Conservation (phyloP, 2,329 filamentous ascomycete genomes). For the Erysiphe pulchra region DNA sequence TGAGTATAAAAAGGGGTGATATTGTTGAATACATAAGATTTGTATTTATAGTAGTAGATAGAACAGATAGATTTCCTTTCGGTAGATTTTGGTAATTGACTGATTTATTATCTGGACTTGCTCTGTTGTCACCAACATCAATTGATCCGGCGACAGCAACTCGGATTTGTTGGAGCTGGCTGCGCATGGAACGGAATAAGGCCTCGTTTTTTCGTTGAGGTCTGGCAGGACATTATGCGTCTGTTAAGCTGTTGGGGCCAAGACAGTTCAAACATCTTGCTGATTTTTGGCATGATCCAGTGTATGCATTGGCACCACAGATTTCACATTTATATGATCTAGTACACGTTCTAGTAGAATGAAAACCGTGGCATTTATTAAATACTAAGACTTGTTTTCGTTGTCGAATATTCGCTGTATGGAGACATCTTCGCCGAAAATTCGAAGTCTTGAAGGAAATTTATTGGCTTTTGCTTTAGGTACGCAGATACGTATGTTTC, state of each 20-base stretch:
- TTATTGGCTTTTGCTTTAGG: neutral
- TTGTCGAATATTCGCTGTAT: neutral
- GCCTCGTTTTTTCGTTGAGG: neutral
- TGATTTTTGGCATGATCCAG: neutral
- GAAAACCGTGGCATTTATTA: neutral
- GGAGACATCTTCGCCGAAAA: neutral
- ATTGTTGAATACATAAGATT: no score
- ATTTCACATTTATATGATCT: neutral
- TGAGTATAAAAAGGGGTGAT: no score
- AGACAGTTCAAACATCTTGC: neutral
- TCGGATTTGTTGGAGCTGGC: no score
- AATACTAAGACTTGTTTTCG: neutral
- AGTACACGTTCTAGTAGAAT: neutral
- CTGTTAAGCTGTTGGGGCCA: neutral
- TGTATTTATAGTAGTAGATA: no score
- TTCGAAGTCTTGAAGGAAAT: neutral
- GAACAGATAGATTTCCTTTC: no score
- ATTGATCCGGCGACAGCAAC: no score
- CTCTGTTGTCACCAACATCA: no score
- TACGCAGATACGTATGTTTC: neutral
- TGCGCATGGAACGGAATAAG: neutral
- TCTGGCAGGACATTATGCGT: neutral
- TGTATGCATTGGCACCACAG: neutral
- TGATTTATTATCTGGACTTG: no score
- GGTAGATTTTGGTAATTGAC: no score